Percentiles rank a stretch among this genome's conserved stretches.
Evolutionary conservation across 1,139 yeast species (phyloP).

Genomic region (Arxiozyma bovina): DNA sequence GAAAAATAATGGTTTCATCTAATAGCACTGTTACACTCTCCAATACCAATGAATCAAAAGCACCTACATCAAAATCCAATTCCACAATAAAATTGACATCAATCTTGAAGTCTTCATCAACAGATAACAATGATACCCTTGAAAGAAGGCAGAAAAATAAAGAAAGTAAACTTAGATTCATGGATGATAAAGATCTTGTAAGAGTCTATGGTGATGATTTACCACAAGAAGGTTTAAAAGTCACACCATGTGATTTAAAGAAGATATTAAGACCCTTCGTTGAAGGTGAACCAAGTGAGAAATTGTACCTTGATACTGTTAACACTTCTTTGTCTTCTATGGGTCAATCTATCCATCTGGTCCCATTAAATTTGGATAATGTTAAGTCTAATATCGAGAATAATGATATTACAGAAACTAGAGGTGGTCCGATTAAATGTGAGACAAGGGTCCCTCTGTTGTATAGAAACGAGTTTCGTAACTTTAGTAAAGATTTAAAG

Average conservation of each 20-base stretch:
- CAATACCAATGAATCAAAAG: not conserved
- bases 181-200: slow-evolving; percentile 21
- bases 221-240: slow-evolving; percentile 24
- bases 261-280: slow-evolving; percentile 28
- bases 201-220: slow-evolving; percentile 30
- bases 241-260: slow-evolving; percentile 26
- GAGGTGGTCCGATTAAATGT: slow-evolving; percentile 25
- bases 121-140: not conserved
- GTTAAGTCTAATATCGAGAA: slow-evolving; percentile 4
- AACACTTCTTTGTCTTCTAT: not conserved
- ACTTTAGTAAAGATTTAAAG: slow-evolving; percentile 23
- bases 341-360: slow-evolving; percentile 6
- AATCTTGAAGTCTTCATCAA: slow-evolving; percentile 15
- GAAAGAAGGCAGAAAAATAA: slow-evolving; percentile 2
- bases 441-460: slow-evolving; percentile 20
- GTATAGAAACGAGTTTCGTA: slow-evolving; percentile 21
- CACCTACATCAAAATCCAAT: not conserved
- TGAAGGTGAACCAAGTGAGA: slow-evolving; percentile 30
- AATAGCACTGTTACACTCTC: not conserved
- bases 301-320: slow-evolving; percentile 12
- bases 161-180: slow-evolving; percentile 19
- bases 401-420: slow-evolving; percentile 26
- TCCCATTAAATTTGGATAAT: not conserved
- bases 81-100: slow-evolving; percentile 11
- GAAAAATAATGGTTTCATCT: not conserved